Conservation (phyloP, 805 yeast genomes). For the Candida ascalaphidarum region DNA sequence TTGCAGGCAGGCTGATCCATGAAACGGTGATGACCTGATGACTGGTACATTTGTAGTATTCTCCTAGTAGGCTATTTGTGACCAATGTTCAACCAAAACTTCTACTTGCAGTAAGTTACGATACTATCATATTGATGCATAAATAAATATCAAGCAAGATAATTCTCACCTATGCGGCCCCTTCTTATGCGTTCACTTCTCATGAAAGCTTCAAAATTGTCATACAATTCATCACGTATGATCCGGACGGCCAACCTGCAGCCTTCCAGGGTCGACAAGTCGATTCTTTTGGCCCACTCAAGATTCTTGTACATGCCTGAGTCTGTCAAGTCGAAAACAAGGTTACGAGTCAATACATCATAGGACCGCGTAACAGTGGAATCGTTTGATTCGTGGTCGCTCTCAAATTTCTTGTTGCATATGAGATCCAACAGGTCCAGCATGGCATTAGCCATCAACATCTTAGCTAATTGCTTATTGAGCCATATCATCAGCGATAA, state of each 20-base stretch:
- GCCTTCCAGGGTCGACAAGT: constrained; percentile 4
- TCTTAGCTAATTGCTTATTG: constrained; percentile 26
- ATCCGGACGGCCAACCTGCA: constrained; percentile 12
- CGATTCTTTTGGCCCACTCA: constrained; percentile 22
- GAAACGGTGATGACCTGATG: constrained; percentile 15
- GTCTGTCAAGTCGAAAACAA: constrained; percentile 26
- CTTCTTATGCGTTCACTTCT: constrained; percentile 27
- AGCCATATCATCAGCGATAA: constrained; percentile 42
- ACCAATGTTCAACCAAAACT: too few species aligned
- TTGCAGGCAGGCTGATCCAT: constrained; percentile 19
- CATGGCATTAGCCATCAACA: constrained; percentile 13
- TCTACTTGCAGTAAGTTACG: too few species aligned
- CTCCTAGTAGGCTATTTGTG: too few species aligned
- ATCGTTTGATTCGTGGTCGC: too few species aligned
- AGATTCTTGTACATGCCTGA: constrained; percentile 44
- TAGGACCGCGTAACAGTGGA: too few species aligned
- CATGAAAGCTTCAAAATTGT: constrained; percentile 19
- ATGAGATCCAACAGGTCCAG: too few species aligned
- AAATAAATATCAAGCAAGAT: constrained; percentile 8
- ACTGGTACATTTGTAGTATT: constrained; percentile 6
- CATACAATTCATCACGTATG: constrained; percentile 20
- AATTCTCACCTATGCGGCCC: constrained; percentile 37
- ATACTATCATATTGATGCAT: too few species aligned
- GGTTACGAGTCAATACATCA: too few species aligned
- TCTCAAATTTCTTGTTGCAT: too few species aligned